A percentile compares a stretch with the other conserved stretches of the same genome.
Conservation (phyloP, 192 early-diverging fungal genomes). For the Mortierella alpina region DNA sequence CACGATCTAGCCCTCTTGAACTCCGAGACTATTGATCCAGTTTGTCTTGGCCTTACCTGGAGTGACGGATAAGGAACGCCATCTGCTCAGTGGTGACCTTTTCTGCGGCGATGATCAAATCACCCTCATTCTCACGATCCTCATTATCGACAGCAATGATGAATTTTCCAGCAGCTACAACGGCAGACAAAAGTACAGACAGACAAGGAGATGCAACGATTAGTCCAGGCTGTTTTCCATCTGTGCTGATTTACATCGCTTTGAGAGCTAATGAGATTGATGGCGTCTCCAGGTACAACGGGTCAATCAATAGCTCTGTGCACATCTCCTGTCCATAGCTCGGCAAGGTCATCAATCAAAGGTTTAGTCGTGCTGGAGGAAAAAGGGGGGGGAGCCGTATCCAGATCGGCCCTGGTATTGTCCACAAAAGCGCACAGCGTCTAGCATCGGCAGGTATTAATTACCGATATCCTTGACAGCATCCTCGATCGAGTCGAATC, state of each 20-base stretch:
- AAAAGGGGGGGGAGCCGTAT: no score
- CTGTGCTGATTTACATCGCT: no score
- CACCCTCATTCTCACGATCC: slow-evolving; percentile 99
- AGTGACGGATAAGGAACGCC: slow-evolving; percentile 96
- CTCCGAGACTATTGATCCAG: background rate
- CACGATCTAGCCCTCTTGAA: background rate
- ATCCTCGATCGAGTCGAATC: slow-evolving; percentile 47
- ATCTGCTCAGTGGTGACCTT: slow-evolving; percentile 90
- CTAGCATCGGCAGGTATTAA: background rate
- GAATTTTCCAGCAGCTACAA: slow-evolving; percentile 80
- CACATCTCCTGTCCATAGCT: no score
- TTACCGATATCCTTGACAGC: slow-evolving; percentile 52
- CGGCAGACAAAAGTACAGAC: background rate
- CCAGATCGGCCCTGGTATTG: no score
- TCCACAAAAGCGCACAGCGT: background rate
- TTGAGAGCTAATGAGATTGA: no score
- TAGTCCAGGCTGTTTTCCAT: no score
- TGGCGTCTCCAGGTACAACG: no score
- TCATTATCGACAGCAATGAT: slow-evolving; percentile 96
- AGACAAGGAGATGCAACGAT: background rate
- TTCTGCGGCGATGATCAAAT: slow-evolving; percentile 96
- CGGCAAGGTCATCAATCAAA: no score
- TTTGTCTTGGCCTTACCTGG: slow-evolving; percentile 67
- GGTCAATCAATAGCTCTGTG: no score
- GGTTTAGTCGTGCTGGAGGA: no score